Base-by-base conservation (phyloP, 2,329 filamentous ascomycete genomes). In the Pyrenophora graminea region DNA sequence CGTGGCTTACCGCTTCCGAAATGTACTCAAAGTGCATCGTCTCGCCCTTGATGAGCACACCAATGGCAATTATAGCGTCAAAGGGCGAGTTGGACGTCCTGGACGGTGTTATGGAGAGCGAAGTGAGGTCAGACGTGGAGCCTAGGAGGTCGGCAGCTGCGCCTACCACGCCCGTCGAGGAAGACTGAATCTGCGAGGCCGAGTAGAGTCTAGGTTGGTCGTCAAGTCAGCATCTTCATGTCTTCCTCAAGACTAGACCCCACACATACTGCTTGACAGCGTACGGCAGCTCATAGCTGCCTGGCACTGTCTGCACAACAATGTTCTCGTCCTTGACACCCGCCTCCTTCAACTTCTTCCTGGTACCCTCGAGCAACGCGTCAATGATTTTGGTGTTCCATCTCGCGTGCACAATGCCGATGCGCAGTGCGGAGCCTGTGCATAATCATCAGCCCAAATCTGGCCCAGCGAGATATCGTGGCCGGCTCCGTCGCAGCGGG, bases 11-110 rank as follows among this genome's bases (percentile, higher is more conserved):
- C 34, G 90, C 85, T 59, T 97, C 94, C 36, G 92, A 84, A 66
- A 99, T 99, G 78, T 99, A 97, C 77, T 99, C 94, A 69, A 99
- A 99, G 77, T 99, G 94, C 91, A 97, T 97, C 6, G 94, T 97
- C 77, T 96, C 90, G 73, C 94, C 94, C 80, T 99, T 99, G 79
- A 99, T 97, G 55, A 99, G 84, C 49, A 96, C 92, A 48, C 94
- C 94, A 62, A 99, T 89, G 45, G 94, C 91, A 61, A 99, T 92
- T 58, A 99, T 86, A 56, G 94, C 94, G 71, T 97, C 93, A 67
- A 97, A 97, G 17, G 91, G 85, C 42, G 48, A 62, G 49, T 60
- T 62, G 12, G 61, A 61, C 12, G 56, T 56, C 47, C 62, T 64
- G 50, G 72, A 68, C 17, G 34, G 27, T 7, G 52, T 40, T 12